phyloP scores from a whole-genome alignment of 176 grass and related monocot species.

The Echinochloa phyllopogon region DNA sequence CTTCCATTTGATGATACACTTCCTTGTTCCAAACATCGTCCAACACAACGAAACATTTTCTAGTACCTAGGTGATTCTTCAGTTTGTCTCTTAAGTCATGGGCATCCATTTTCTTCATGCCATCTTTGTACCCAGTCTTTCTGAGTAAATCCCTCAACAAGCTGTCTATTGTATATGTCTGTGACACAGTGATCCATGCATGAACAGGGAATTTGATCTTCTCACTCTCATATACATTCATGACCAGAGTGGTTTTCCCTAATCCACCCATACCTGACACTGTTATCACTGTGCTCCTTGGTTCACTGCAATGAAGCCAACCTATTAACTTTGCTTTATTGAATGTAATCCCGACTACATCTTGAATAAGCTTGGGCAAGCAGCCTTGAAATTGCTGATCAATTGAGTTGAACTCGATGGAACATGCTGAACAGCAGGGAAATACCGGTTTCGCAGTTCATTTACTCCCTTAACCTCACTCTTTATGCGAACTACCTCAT shows the following conservation, averaged over 20 bases:
- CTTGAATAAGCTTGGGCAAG: conserved; percentile 39
- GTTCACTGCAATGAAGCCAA: conserved; percentile 25
- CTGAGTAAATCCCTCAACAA: conserved; percentile 46
- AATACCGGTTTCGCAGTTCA: conserved; percentile 4
- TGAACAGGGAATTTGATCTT: conserved; percentile 31
- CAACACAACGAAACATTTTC: conserved; percentile 50
- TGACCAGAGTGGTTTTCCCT: conserved; percentile 67
- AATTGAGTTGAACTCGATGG: too few relatives aligned
- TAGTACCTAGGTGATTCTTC: background rate
- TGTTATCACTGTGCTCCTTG: conserved; percentile 28
- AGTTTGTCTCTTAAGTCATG: background rate
- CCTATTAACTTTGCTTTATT: conserved; percentile 29
- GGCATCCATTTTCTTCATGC: conserved; percentile 18
- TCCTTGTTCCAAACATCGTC: conserved; percentile 26
- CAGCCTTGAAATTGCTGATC: background rate
- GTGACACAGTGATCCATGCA: conserved; percentile 50
- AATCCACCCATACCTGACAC: conserved; percentile 69
- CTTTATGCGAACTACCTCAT: conserved; percentile 24
- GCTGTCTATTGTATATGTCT: conserved; percentile 13
- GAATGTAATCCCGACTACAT: conserved; percentile 56
- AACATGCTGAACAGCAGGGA: background rate
- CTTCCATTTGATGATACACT: background rate
- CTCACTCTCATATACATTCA: conserved; percentile 44
- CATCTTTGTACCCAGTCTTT: background rate
- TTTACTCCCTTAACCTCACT: conserved; percentile 24